Percentiles rank a stretch among this genome's conserved stretches.
phyloP scores from a whole-genome alignment of 371 early-diverging fungal genomes.

The Mucor sp. region DNA sequence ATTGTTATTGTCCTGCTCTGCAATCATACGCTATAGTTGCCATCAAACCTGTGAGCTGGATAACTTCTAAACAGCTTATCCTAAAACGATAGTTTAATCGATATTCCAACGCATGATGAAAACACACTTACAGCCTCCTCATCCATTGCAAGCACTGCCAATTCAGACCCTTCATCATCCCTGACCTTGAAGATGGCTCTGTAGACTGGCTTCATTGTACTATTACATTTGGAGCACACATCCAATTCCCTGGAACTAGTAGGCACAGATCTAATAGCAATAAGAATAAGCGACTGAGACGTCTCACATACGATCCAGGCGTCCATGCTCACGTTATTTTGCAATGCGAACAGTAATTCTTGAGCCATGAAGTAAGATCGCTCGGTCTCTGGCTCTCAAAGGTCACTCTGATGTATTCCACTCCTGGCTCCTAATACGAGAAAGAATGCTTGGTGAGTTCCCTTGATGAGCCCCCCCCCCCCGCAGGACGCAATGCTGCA shows the following conservation, averaged over 20 bases:
- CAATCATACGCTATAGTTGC: neutral
- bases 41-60: neutral
- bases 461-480: too few relatives aligned
- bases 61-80: neutral
- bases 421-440: too few relatives aligned
- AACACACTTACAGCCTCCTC: slow-evolving; percentile 2
- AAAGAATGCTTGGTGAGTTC: too few relatives aligned
- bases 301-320: neutral
- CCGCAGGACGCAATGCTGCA: too few relatives aligned
- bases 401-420: neutral
- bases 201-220: neutral
- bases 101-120: neutral
- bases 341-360: neutral
- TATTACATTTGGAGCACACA: neutral
- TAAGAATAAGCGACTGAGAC: neutral
- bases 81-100: neutral
- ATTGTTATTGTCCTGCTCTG: neutral
- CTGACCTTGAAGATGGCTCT: neutral
- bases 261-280: neutral
- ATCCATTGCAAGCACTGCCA: neutral
- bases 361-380: slow-evolving; percentile 3
- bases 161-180: neutral
- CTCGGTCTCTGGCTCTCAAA: neutral
- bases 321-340: slow-evolving; percentile 3
- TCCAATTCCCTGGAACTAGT: neutral